Percentiles rank a stretch among this genome's conserved stretches.
phyloP scores from a whole-genome alignment of 1,139 yeast genomes.

The Geotrichum fermentans region DNA sequence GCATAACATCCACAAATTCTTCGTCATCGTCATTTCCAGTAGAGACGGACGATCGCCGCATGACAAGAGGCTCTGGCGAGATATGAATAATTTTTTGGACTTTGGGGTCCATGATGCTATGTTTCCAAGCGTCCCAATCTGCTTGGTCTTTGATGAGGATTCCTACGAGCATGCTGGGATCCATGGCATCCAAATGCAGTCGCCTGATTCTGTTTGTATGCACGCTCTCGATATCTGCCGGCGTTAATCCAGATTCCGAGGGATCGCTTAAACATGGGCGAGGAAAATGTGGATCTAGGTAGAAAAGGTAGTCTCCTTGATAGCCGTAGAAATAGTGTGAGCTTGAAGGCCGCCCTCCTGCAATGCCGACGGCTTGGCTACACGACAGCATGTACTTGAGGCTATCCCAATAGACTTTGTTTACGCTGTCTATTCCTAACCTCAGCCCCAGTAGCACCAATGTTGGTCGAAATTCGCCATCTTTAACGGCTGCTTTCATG shows the following conservation, averaged over 20 bases:
- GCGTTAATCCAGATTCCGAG: constrained; percentile 25
- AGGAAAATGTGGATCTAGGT: constrained; percentile 90
- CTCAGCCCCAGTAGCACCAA: constrained; percentile 73
- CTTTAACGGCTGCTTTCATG: constrained; percentile 29
- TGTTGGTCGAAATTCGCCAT: constrained; percentile 42
- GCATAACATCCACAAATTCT: constrained; percentile 45
- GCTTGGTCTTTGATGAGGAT: constrained; percentile 48
- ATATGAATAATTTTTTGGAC: constrained; percentile 33
- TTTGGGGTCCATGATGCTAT: constrained; percentile 44
- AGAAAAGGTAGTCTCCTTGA: constrained; percentile 63
- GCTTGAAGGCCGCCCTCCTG: constrained; percentile 94
- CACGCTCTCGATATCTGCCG: constrained; percentile 41
- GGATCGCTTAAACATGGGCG: constrained; percentile 44
- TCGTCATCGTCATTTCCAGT: constrained; percentile 34
- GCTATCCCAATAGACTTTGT: constrained; percentile 65
- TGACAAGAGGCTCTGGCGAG: constrained; percentile 32
- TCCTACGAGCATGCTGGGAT: constrained; percentile 94
- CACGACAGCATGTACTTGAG: constrained; percentile 52
- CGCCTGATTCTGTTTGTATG: constrained; percentile 61
- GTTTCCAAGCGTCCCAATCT: constrained; percentile 60
- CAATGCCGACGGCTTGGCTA: constrained; percentile 78
- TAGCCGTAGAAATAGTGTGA: constrained; percentile 87
- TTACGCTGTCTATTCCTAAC: constrained; percentile 73
- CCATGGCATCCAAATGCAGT: constrained; percentile 62
- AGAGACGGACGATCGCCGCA: constrained; percentile 32